These are phyloP conservation scores for Parastagonospora nodorum DNA, from an alignment of 2,329 filamentous ascomycete genomes.

Conservation along the genomic window DNA sequence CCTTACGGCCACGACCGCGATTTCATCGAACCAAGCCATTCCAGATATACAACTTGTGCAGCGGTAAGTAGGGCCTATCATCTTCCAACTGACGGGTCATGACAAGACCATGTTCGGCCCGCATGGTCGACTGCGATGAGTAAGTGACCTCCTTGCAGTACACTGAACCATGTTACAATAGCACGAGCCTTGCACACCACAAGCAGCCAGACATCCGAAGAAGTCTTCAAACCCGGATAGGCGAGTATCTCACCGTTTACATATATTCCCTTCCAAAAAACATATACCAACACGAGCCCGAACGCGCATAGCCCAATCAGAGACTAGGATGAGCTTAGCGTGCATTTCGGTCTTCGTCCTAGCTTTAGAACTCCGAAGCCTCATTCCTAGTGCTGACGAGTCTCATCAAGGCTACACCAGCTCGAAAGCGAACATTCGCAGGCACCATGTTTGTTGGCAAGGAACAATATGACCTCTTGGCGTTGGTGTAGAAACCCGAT, in stretches of 20 bases:
- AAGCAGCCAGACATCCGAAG: neutral
- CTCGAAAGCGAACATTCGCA: neutral
- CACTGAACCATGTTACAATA: neutral
- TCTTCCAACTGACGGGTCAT: too few relatives aligned
- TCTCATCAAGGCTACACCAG: neutral
- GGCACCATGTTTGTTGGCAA: neutral
- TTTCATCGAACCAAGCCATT: too few relatives aligned
- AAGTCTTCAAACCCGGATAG: neutral
- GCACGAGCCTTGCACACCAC: neutral
- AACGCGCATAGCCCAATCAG: constrained; percentile 6
- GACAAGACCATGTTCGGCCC: too few relatives aligned
- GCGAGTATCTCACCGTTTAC: neutral
- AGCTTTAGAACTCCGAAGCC: constrained; percentile 5
- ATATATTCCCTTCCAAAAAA: neutral
- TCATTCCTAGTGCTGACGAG: constrained; percentile 6
- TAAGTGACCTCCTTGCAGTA: too few relatives aligned
- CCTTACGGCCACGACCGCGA: too few relatives aligned
- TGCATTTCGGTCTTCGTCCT: neutral
- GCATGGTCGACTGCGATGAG: too few relatives aligned
- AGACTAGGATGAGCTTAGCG: neutral
- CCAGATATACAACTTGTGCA: too few relatives aligned
- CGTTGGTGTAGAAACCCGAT: constrained; percentile 11
- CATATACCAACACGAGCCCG: neutral
- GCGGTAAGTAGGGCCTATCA: too few relatives aligned
- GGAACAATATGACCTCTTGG: constrained; percentile 1